Evolutionary conservation across 2,329 filamentous ascomycete genomes (phyloP).

Genomic region (Fusarium xylarioides): DNA sequence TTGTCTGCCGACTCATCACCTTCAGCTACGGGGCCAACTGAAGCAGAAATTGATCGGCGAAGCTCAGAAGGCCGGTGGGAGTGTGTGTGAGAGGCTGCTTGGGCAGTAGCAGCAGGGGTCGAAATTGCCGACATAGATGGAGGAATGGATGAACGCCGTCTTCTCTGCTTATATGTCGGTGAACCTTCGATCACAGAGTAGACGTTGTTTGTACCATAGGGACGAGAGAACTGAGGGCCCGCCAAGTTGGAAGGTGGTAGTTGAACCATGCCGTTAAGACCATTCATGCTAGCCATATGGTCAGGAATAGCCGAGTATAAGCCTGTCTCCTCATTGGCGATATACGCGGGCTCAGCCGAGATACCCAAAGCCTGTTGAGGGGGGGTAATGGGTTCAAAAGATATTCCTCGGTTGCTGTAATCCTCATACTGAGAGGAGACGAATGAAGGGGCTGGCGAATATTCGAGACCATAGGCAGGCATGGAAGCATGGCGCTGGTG

Average conservation of each 20-base stretch:
- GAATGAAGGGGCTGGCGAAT: constrained; percentile 96
- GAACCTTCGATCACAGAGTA: constrained; percentile 98
- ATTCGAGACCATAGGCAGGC: constrained; percentile 93
- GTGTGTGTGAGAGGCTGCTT: constrained; percentile 73
- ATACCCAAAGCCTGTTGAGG: constrained; percentile 88
- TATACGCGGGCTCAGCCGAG: constrained; percentile 90
- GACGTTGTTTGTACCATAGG: constrained; percentile 78
- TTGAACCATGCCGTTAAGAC: constrained; percentile 89
- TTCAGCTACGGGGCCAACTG: constrained; percentile 83
- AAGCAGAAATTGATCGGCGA: constrained; percentile 87
- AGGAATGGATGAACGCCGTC: constrained; percentile 91
- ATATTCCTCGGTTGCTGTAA: constrained; percentile 95
- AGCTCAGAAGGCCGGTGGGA: constrained; percentile 89
- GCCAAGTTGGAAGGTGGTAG: constrained; percentile 86
- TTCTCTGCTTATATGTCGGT: constrained; percentile 97
- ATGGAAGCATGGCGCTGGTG: constrained; percentile 98
- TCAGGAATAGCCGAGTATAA: constrained; percentile 96
- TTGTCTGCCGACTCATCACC: constrained; percentile 81
- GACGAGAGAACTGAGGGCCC: constrained; percentile 80
- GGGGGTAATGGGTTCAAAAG: constrained; percentile 95
- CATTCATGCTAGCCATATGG: constrained; percentile 75
- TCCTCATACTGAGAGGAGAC: constrained; percentile 99
- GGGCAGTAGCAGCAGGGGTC: constrained; percentile 71
- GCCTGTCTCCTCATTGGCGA: constrained; percentile 96
- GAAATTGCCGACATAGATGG: constrained; percentile 76